These are phyloP conservation scores for Rhododendron griersonianum DNA, from an alignment of 148 eudicot species.

Conservation along the genomic window DNA sequence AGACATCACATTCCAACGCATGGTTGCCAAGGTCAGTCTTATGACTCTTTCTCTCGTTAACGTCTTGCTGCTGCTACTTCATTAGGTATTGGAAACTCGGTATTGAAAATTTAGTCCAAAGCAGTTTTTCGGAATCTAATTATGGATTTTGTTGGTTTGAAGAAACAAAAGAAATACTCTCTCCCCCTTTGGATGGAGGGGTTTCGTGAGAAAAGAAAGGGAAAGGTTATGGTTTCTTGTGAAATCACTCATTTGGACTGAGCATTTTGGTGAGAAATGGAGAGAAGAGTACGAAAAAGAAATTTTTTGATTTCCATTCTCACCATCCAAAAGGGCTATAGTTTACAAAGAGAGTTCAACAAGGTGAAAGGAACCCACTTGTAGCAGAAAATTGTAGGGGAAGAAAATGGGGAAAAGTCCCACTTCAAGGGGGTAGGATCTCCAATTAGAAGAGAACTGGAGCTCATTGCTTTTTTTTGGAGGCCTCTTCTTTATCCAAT, in stretches of 20 bases:
- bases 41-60: slow-evolving; percentile 10
- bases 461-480: not conserved
- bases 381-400: not conserved
- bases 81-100: not conserved
- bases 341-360: not conserved
- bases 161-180: not conserved
- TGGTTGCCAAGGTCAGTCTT: slow-evolving; percentile 98
- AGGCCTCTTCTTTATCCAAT: not conserved
- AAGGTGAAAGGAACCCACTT: too few relatives aligned
- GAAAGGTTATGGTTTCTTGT: too few relatives aligned
- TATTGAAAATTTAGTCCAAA: not conserved
- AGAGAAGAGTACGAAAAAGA: too few relatives aligned
- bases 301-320: too few relatives aligned
- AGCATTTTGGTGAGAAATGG: too few relatives aligned
- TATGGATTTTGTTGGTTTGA: not conserved
- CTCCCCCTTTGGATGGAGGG: not conserved
- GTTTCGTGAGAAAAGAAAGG: too few relatives aligned
- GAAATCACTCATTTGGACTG: too few relatives aligned
- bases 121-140: not conserved
- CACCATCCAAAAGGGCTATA: too few relatives aligned
- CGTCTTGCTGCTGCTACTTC: not conserved
- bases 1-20: slow-evolving; percentile 88
- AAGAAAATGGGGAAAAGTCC: not conserved
- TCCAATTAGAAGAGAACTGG: not conserved
- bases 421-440: not conserved